Evolutionary conservation across 1,139 yeast species (phyloP), one percentile per base, ranked within the genome.

Genomic region (Saccharomyces hybrid): DNA sequence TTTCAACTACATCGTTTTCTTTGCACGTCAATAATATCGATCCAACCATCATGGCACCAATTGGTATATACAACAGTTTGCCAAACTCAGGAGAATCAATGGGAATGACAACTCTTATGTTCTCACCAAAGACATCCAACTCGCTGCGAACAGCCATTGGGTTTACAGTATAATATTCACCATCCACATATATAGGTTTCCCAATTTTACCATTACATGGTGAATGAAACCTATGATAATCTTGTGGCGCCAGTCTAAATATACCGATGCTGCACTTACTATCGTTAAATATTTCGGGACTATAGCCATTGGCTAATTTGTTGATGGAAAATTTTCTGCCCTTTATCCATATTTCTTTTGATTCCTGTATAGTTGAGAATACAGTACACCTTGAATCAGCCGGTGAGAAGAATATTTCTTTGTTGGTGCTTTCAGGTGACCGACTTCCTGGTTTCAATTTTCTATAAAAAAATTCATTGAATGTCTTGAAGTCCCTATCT

Each of bases 11-110:
- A 46, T 83, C 82, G 3, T 88, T 89, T 48, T 77, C 80, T 51
- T 77, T 66, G 13, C 83, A 84, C 0, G 93, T 84, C 42, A 91
- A 71, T 0, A 89, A 80, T 2, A 85, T 90, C 2, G 96, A 86
- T 0, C 98, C 98, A 3, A 93, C 99, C 97, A 93, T 90, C 98
- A 93, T 93, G 0, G 99, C 99, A 27, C 99, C 99, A 7, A 93
- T 89, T 5, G 95, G 83, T 27, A 89, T 81, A 72, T 88, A 78
- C 61, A 88, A 75, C 14, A 93, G 87, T 0, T 80, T 76, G 0
- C 97, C 97, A 70, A 88, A 90, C 27, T 78, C 74, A 48, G 78
- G 76, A 0, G 96, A 81, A 41, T 86, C 82, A 29, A 93, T 83
- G 0, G 96, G 90, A 1, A 91, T 76, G 2, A 90, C 72, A 2